Evolutionary conservation across 257 asterid genomes (phyloP), one percentile per base, ranked within the genome.

Genomic region (Avicennia marina): DNA sequence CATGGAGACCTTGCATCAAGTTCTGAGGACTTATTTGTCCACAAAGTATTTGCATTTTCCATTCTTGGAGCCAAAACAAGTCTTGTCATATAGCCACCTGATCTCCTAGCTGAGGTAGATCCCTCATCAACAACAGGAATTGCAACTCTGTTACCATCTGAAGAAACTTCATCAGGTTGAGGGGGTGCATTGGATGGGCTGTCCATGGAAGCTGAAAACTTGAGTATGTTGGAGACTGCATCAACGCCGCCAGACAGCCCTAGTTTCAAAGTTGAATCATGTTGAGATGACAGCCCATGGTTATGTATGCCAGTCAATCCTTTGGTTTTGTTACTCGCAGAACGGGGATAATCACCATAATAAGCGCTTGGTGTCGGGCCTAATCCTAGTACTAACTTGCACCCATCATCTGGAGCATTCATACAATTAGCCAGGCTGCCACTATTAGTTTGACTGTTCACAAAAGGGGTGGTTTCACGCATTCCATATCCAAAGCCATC

Each of bases 41-140:
- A 47, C 38, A 52, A 36, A 33, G 50, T 45, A 42, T 72, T 64
- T 12, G 52, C 36, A 25, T 49, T 62, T 16, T 71, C 82, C 56
- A 50, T 59, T 62, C 86, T 78, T 33, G 98, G 95, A 2, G 90
- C 89, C 51, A 88, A 56, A 65, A 85, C 75, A 44, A 91, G 94
- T 2, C 78, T 73, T 6, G 89, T 78, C 81, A 91, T 85, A 64
- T 83, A 91, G 45, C 96, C 98, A 31, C 95, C 95, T 0, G 96
- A 85, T 77, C 74, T 83, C 86, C 80, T 91, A 50, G 94, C 98
- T 11, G 98, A 83, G 8, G 98, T 88, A 27, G 98, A 91, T 52
- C 98, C 98, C 81, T 88, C 98, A 21, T 91, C 98, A 24, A 70
- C 79, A 44, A 81, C 71, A 20, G 81, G 86, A 52, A 70, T 19